Evolutionary conservation across 768 basidiomycete species (phyloP), one percentile per base, ranked within the genome.

Genomic region (Boletus speciosus): DNA sequence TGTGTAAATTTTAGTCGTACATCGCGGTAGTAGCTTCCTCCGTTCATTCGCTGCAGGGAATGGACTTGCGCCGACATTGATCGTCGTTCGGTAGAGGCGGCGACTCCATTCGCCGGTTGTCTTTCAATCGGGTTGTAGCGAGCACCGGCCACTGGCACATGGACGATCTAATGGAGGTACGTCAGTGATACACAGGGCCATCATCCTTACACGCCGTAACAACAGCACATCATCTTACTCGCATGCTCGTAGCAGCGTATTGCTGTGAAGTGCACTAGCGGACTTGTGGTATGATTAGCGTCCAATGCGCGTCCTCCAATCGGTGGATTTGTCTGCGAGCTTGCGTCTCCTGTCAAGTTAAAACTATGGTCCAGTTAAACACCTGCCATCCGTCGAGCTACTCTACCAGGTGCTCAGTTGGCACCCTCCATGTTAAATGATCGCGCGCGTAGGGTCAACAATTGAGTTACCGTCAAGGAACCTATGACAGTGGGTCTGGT

Each of bases 291-390:
- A 32, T 6, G 19, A 11, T 34, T 23, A 10, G 31, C 45, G 4
- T 8, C 14, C 12, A 14, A 21, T 27, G 2, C n/a, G 10, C 19
- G 12, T 21, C 31, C 31, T n/a, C 19, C 31, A 21, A 6, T 84
- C 1, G 93, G 89, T 34, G 37, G 80, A 78, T 73, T 86, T 90
- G 70, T 91, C 89, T 2, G 85, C 85, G 34, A 91, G 78, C 68
- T 91, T 91, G 46, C 90, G 81, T 65, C 83, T 84, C 70, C 88
- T 91, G 63, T 35, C 23, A 43, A 42, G 31, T 40, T 39, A 32
- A 16, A 27, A 19, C 16, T 31, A 10, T 40, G 31, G 3, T 6
- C 25, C 25, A 27, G 19, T 14, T 51, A 21, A 53, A 27, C n/a
- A 6, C 21, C n/a, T 19, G 34, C 6, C 19, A 27, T 38, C 14